Conservation (phyloP, 2,329 filamentous ascomycete species). For the Botryotinia convoluta region DNA sequence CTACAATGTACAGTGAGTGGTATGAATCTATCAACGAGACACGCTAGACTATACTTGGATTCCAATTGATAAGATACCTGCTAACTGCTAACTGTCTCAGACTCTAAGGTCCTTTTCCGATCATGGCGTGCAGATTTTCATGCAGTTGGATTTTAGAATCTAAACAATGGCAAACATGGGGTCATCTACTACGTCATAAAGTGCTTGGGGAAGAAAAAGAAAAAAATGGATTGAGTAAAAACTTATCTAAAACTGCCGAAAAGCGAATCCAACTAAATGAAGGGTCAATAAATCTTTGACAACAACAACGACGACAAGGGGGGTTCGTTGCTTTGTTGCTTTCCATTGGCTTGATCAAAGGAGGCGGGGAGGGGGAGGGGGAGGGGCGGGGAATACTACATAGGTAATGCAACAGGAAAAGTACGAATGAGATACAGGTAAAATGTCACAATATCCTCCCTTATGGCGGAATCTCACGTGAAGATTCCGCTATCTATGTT, state of each 20-base stretch:
- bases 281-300: neutral
- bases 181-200: neutral
- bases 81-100: neutral
- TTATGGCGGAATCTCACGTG: neutral
- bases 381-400: neutral
- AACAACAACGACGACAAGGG: neutral
- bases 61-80: neutral
- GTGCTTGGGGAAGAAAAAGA: neutral
- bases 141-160: neutral
- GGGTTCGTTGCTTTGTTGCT: neutral
- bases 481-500: neutral
- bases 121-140: constrained; percentile 7
- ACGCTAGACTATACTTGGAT: neutral
- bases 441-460: neutral
- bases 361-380: no score
- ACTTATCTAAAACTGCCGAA: neutral
- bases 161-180: neutral
- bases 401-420: neutral
- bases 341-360: neutral
- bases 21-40: neutral
- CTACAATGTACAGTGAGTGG: no score
- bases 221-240: neutral
- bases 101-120: neutral
- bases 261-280: neutral
- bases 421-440: neutral